A percentile compares a stretch with the other conserved stretches of the same genome.
Conservation (phyloP, 441 rosid genomes). For the Metrosideros polymorpha region DNA sequence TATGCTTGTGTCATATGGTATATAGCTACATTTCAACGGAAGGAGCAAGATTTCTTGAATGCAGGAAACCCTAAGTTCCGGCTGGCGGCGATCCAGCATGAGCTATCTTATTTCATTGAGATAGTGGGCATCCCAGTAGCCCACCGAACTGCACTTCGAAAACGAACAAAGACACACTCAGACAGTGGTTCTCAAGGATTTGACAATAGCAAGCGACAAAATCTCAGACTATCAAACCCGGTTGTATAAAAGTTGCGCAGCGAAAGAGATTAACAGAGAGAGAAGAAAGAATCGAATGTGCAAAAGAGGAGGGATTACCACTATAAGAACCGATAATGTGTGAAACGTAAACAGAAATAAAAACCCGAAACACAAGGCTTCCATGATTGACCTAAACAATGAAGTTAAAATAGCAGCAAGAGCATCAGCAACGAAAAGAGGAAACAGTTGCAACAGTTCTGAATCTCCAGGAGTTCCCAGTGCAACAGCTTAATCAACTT, state of each 20-base stretch:
- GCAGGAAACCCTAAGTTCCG: background rate
- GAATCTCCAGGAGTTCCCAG: background rate
- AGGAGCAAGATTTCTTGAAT: too few species aligned
- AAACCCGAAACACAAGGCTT: background rate
- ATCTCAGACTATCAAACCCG: background rate
- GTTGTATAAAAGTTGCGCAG: background rate
- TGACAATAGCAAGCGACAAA: background rate
- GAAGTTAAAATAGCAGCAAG: background rate
- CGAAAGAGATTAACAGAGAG: too few species aligned
- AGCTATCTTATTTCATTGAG: background rate
- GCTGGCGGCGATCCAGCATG: background rate
- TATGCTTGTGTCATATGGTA: background rate
- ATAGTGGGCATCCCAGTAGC: background rate
- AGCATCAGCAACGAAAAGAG: background rate
- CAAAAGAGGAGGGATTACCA: background rate
- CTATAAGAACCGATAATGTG: background rate
- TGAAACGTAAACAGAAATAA: background rate
- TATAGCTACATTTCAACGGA: too few species aligned
- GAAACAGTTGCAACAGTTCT: background rate
- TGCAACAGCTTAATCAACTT: constrained; percentile 35
- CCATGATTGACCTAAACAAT: background rate
- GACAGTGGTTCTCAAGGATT: too few species aligned
- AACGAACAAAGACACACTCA: too few species aligned
- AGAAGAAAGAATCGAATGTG: background rate
- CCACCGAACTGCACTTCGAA: too few species aligned